These are phyloP conservation scores for Russula olivacea DNA, from an alignment of 768 basidiomycete species.

Conservation along the genomic window DNA sequence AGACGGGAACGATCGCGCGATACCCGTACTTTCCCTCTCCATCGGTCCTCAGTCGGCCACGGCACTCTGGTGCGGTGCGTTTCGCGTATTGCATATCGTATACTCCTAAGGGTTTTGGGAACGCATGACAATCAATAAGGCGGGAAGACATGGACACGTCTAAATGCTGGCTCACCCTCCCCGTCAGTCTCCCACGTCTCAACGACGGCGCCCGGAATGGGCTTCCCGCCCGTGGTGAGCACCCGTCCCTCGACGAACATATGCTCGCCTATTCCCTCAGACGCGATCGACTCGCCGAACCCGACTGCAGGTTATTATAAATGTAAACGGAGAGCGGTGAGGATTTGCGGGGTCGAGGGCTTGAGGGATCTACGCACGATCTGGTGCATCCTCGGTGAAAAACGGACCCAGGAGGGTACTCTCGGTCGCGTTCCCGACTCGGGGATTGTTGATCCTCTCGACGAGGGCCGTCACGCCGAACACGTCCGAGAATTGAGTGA, in stretches of 20 bases:
- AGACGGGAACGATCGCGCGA: not conserved
- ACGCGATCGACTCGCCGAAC: conserved; percentile 73
- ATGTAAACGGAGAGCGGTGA: not conserved
- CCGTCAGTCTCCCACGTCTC: not conserved
- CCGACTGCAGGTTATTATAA: conserved; percentile 46
- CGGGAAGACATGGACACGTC: not conserved
- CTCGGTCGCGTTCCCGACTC: conserved; percentile 57
- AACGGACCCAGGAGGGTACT: conserved; percentile 76
- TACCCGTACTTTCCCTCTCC: not conserved
- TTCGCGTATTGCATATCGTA: conserved; percentile 50
- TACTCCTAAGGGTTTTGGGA: conserved; percentile 21
- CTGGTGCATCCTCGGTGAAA: conserved; percentile 69
- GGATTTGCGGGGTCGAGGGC: too few species aligned
- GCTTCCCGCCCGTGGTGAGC: not conserved
- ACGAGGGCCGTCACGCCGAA: conserved; percentile 44
- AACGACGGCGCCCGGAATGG: not conserved
- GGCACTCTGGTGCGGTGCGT: conserved; percentile 59
- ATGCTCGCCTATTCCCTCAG: conserved; percentile 54
- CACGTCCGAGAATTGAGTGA: conserved; percentile 26
- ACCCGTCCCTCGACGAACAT: not conserved
- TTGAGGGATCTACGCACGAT: conserved; percentile 38
- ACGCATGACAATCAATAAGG: not conserved
- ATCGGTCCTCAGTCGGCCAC: conserved; percentile 55
- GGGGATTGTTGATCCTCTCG: conserved; percentile 46
- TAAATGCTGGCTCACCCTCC: conserved; percentile 36